Evolutionary conservation across 352 stramenopile species (phyloP), one percentile per base, ranked within the genome.

Genomic region (Globisporangium camurandrum): DNA sequence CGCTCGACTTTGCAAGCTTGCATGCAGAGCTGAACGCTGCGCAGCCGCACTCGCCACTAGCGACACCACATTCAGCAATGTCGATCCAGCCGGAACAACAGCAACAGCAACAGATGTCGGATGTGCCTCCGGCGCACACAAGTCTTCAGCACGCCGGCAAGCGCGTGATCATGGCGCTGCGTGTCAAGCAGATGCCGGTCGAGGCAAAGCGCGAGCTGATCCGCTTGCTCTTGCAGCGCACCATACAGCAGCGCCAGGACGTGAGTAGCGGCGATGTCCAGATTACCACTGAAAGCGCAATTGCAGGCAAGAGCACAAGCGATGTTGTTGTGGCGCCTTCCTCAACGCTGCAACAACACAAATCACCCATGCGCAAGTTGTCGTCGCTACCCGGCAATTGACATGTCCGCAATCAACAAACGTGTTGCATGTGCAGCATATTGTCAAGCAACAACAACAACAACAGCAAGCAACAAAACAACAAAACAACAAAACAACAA

Each of bases 151-250:
- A 78, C 31, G 74, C 69, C 27, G 76, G 67, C 22, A 84, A 86
- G 53, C 71, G 71, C 16, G 69, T 88, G 41, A 85, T 86, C 61
- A 85, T 85, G 69, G 56, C 58, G 26, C 51, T 88, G 23, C 74
- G 76, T 8, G 69, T 84, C 10, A 85, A 66, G 19, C 45, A 42
- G 2, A 61, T 88, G 40, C 54, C 61, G 0, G 53, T 64, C 17
- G 50, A 68, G 12, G 74, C 85, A 16, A 88, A 86, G 40, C 50
- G 66, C 22, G 50, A 85, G 19, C 56, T 86, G 50, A 88, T 88
- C 44, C 74, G 68, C 0, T 38, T 78, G n/a, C 30, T 84, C 36
- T 54, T 88, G 2, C 22, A 51, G 6, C 74, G 75, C 20, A 44
- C 79, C 54, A 57, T 57, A 26, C 51, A 57, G 20, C 51, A 34